phyloP scores from a whole-genome alignment of 2,329 filamentous ascomycete genomes.

The Neonectria hederae region DNA sequence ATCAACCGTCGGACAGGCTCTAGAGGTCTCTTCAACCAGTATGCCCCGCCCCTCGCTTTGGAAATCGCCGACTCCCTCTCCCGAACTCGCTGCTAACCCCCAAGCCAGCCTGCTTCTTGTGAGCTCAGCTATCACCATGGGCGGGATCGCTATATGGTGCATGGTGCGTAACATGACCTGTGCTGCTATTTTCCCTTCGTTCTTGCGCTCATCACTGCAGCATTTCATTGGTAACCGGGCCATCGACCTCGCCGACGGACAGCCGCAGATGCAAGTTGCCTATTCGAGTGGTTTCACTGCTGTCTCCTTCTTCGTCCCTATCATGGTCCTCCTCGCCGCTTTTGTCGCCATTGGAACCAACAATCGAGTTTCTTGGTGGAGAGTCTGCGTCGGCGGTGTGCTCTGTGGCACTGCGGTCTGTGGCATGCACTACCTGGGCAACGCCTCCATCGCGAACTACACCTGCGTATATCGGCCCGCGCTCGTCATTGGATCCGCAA shows the following conservation, averaged over 20 bases:
- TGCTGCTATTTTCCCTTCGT: neutral
- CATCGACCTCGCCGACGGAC: conserved; percentile 73
- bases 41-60: conserved; percentile 42
- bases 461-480: conserved; percentile 66
- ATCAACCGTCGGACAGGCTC: conserved; percentile 79
- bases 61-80: neutral
- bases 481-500: conserved; percentile 73
- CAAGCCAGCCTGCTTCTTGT: conserved; percentile 66
- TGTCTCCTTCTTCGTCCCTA: conserved; percentile 82
- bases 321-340: conserved; percentile 76
- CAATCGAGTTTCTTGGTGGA: conserved; percentile 65
- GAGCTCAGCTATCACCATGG: conserved; percentile 75
- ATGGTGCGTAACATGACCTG: conserved; percentile 59
- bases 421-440: conserved; percentile 90
- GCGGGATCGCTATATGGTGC: conserved; percentile 78
- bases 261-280: conserved; percentile 71
- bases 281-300: conserved; percentile 79
- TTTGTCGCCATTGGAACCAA: conserved; percentile 75
- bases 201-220: conserved; percentile 20
- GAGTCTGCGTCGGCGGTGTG: conserved; percentile 70
- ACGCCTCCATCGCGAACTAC: conserved; percentile 84
- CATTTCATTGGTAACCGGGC: conserved; percentile 79
- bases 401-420: conserved; percentile 80
- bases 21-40: conserved; percentile 76
- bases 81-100: conserved; percentile 8